Evolutionary conservation across 192 early-diverging fungal species (phyloP).

Genomic region (Endogone sp.): DNA sequence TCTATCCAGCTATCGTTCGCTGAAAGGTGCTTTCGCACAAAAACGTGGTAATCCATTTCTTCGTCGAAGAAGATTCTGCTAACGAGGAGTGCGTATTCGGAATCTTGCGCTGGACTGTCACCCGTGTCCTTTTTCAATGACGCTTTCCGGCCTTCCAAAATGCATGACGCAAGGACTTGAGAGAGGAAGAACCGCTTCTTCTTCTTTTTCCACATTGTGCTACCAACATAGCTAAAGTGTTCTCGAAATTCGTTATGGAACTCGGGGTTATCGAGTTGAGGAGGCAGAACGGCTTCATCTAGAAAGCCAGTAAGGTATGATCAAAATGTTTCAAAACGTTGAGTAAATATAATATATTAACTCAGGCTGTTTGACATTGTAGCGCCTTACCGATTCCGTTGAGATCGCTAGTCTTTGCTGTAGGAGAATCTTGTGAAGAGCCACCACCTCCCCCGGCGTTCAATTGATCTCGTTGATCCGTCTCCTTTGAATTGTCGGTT

Average conservation of each 20-base stretch:
- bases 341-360: no score
- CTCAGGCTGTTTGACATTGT: no score
- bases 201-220: not conserved
- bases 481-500: not conserved
- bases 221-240: not conserved
- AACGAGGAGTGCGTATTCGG: not conserved
- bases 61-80: not conserved
- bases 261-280: no score
- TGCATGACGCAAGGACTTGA: not conserved
- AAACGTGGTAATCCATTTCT: not conserved
- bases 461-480: no score
- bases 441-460: no score
- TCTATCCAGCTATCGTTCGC: not conserved
- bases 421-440: no score
- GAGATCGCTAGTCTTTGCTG: no score
- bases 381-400: no score
- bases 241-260: not conserved
- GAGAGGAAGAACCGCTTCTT: not conserved
- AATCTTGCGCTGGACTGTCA: not conserved
- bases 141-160: no score
- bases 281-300: not conserved
- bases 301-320: not conserved
- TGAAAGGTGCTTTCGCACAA: not conserved
- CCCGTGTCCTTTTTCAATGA: no score
- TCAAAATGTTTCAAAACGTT: no score